phyloP scores from a whole-genome alignment of 2,329 filamentous ascomycete genomes.

The Xylariaceae sp. region DNA sequence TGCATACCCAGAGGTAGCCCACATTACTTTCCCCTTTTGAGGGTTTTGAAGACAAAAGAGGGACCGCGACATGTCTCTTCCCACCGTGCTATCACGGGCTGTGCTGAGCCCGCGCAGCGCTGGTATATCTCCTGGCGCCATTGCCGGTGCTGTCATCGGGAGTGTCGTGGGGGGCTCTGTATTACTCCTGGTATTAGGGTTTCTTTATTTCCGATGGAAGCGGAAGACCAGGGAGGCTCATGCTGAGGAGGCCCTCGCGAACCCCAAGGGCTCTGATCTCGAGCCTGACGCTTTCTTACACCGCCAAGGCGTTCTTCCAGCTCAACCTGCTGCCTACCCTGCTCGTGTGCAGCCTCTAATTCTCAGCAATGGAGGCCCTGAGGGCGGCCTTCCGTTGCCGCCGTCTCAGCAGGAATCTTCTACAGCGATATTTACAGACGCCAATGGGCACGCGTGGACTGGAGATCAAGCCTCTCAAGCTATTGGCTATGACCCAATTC shows the following conservation, averaged over 20 bases:
- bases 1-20: no score
- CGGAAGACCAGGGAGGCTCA: slow-evolving; percentile 22
- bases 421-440: slow-evolving; percentile 15
- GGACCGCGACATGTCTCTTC: no score
- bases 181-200: slow-evolving; percentile 28
- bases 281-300: slow-evolving; percentile 16
- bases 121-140: slow-evolving; percentile 26
- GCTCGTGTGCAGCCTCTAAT: slow-evolving; percentile 13
- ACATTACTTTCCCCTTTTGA: no score
- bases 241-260: slow-evolving; percentile 19
- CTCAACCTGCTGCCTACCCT: slow-evolving; percentile 10
- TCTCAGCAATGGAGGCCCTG: slow-evolving; percentile 18
- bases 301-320: slow-evolving; percentile 15
- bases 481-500: slow-evolving; percentile 15
- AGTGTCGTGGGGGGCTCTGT: slow-evolving; percentile 28
- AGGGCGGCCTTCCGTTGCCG: slow-evolving; percentile 13
- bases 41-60: no score
- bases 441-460: slow-evolving; percentile 20
- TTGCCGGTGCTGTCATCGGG: slow-evolving; percentile 32
- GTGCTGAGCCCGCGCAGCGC: slow-evolving; percentile 23
- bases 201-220: slow-evolving; percentile 32
- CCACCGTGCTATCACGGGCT: slow-evolving; percentile 15
- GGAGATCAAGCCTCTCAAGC: slow-evolving; percentile 17
- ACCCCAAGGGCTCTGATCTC: slow-evolving; percentile 13
- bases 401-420: slow-evolving; percentile 7